Base-by-base conservation (phyloP, 108 stramenopile genomes). In the Fistulifera pelliculosa region DNA sequence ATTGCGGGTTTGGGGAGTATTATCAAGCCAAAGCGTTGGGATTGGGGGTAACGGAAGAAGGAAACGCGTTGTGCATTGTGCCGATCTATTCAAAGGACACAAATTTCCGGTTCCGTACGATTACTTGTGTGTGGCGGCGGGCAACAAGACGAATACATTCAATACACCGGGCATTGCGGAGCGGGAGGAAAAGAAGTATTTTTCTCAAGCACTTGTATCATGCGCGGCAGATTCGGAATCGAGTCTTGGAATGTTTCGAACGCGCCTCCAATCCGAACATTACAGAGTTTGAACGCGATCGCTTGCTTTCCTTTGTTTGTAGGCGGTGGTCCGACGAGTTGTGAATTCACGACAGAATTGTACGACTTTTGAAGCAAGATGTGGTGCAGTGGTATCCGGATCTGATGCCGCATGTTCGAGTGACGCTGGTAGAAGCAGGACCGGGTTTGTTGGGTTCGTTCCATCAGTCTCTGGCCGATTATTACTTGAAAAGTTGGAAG, bases 201-300 rank as follows among this genome's bases (percentile, higher is more conserved):
- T 97, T 97, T 74, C 69, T 99, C 0, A 99, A 97, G 70, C 89
- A 97, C 55, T 74, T 99, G 40, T 68, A 81, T 50, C 94, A 99
- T 69, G 95, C 98, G 1, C 74, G 98, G 38, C 54, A 65, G 38
- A 96, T 99, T 38, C 90, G 98, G 17, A 93, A 91, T 63, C 73
- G 83, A 27, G 82, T 97, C 39, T 48, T 99, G 18, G 96, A 97
- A 62, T 92, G 80, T 52, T 98, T 99, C 64, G 98, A 99, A 73
- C 71, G 87, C 18, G 96, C 98, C 0, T 68, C 91, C 19, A 77
- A 80, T 43, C 93, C 93, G 17, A 82, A 51, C 51, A 64, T 81
- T 16, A 57, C 75, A 16, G 56, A 72, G 8, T 71, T 52, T 10
- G 92, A 94, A 64, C 80, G 87, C 1, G 38, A 70, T 27, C 76